These are phyloP conservation scores for Fusarium torulosum DNA, from an alignment of 2,329 filamentous ascomycete species.

Conservation along the genomic window DNA sequence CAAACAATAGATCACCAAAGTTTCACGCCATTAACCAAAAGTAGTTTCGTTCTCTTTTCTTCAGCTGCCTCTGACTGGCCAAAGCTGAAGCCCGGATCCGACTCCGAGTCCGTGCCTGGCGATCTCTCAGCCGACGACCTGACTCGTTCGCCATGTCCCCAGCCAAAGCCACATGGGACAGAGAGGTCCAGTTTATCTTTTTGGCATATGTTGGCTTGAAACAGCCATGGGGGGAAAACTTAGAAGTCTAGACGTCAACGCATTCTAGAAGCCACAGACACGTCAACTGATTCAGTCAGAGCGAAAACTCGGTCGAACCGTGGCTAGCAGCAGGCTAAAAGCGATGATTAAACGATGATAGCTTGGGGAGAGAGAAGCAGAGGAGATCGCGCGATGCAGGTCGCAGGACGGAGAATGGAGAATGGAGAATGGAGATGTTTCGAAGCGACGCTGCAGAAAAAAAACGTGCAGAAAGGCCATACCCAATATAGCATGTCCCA, in stretches of 20 bases:
- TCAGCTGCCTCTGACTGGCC: conserved; percentile 22
- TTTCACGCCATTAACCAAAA: conserved; percentile 34
- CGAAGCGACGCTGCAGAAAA: conserved; percentile 17
- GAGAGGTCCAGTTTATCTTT: background rate
- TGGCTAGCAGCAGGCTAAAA: conserved; percentile 20
- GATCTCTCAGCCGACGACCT: conserved; percentile 41
- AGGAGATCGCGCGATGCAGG: conserved; percentile 37
- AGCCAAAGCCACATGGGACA: conserved; percentile 21
- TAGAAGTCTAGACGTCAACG: too few relatives aligned
- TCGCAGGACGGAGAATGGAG: background rate
- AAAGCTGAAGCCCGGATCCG: conserved; percentile 15
- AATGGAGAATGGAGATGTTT: conserved; percentile 16
- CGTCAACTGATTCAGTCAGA: conserved; percentile 1
- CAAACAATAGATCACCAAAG: conserved; percentile 19
- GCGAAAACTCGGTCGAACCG: conserved; percentile 9
- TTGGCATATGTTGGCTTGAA: conserved; percentile 12
- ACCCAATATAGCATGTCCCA: conserved; percentile 44
- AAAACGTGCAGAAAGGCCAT: conserved; percentile 41
- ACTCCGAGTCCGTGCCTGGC: conserved; percentile 45
- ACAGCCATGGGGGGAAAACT: background rate
- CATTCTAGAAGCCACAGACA: conserved; percentile 18
- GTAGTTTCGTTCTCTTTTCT: conserved; percentile 21
- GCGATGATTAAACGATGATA: conserved; percentile 1
- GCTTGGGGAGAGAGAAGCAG: conserved; percentile 30
- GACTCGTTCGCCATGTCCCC: conserved; percentile 34